Base-by-base conservation (phyloP, 2,329 filamentous ascomycete species). In the Metarhizium anisopliae region DNA sequence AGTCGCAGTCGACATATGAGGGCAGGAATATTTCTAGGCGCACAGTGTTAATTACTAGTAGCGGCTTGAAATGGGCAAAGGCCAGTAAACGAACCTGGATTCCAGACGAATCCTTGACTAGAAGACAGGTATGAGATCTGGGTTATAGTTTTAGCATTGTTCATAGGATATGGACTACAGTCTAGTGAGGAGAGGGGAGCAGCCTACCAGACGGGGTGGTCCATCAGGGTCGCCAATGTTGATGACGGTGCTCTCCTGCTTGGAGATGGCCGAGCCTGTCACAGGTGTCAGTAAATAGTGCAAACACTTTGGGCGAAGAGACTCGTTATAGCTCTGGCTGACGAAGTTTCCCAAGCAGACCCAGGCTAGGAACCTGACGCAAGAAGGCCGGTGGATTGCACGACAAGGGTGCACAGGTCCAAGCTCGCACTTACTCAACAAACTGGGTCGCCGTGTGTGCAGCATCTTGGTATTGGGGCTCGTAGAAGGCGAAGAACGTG, bases 31-130 rank as follows among this genome's bases (percentile, higher is more conserved):
- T 89, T 67, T 92, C 88, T 87, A 18, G 47, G 20, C 18, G 7
- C 2, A 16, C n/a, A 32, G 10, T 6, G 32, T 56, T 35, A 55
- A 58, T 60, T 36, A 62, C 55, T n/a, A 6, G 25, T 35, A n/a
- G 53, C 45, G 45, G 51, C 50, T 42, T 18, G 43, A 11, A 29
- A 10, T 49, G 36, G 25, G 7, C 25, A 6, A 32, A 14, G 18
- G 8, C 16, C 29, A 35, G 25, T 13, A 20, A 18, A 62, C 71
- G 53, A 73, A 86, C 84, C 85, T 69, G 88, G 87, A 70, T 92
- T 92, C 88, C 88, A 93, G 59, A 85, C 83, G 66, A 90, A 93
- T 56, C 88, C 88, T 71, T 93, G 88, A 65, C 84, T 87, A 6
- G 85, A 86, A 59, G 88, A 85, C 52, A 92, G 82, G 68, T 90